Percentiles rank a stretch among this genome's conserved stretches.
Conservation (phyloP, 139 green algal species). For the Medakamo hakoo region DNA sequence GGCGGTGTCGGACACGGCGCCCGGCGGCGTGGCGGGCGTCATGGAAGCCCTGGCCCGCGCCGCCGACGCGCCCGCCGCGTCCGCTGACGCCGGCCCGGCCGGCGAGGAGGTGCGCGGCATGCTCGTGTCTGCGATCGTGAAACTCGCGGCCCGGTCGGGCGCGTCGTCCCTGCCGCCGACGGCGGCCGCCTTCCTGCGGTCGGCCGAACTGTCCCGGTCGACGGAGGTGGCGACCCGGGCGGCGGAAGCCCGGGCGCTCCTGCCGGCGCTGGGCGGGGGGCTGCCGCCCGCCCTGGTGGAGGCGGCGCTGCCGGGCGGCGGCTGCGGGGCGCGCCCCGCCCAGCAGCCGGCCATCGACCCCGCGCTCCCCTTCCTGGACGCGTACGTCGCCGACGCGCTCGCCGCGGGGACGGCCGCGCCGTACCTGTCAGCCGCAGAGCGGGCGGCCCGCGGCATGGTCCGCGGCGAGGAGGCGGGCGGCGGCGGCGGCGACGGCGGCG, state of each 20-base stretch:
- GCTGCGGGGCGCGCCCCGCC: too few relatives aligned
- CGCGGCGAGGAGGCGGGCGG: neutral
- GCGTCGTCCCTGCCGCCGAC: conserved; percentile 14
- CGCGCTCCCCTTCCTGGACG: conserved; percentile 42
- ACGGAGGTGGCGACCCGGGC: conserved; percentile 78
- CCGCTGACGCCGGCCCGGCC: conserved; percentile 6
- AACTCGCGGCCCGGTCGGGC: conserved; percentile 37
- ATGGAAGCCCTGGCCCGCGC: conserved; percentile 36
- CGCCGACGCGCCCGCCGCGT: conserved; percentile 13
- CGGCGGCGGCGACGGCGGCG: neutral
- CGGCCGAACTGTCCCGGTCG: conserved; percentile 14
- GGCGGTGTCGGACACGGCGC: conserved; percentile 9
- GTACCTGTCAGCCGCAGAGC: neutral
- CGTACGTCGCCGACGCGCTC: conserved; percentile 14
- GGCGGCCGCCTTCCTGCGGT: conserved; percentile 25
- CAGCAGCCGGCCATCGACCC: conserved; percentile 51
- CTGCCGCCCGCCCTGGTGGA: conserved; percentile 11
- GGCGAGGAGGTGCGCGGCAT: conserved; percentile 16
- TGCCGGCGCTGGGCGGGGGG: conserved; percentile 8
- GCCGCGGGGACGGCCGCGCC: too few relatives aligned
- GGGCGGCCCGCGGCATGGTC: too few relatives aligned
- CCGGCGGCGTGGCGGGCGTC: conserved; percentile 14
- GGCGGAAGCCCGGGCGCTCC: conserved; percentile 59
- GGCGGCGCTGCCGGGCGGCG: conserved; percentile 41
- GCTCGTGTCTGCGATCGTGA: conserved; percentile 49